phyloP scores from a whole-genome alignment of 2,329 filamentous ascomycete species.

The Cryphonectria nitschkei region DNA sequence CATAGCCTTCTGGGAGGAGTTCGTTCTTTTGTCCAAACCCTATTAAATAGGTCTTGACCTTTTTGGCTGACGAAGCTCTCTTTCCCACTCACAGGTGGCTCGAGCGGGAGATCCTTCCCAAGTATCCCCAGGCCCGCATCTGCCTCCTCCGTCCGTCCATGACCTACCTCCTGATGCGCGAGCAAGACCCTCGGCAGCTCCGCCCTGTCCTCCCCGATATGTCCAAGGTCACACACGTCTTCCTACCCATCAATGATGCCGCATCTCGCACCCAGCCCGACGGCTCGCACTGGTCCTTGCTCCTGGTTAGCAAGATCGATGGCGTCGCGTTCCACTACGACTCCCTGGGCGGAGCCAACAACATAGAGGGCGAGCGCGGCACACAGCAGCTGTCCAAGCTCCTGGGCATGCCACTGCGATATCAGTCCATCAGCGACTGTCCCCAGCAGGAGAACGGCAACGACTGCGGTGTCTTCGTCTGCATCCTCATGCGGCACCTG shows the following conservation, averaged over 20 bases:
- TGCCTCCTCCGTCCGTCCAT: constrained; percentile 90
- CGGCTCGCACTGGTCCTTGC: constrained; percentile 91
- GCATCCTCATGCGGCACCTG: constrained; percentile 92
- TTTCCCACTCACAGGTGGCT: constrained; percentile 62
- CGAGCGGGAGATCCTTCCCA: constrained; percentile 82
- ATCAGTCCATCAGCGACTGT: constrained; percentile 80
- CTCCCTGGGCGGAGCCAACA: constrained; percentile 77
- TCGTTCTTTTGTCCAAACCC: constrained; percentile 39
- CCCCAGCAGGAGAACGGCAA: constrained; percentile 91
- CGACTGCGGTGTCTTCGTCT: constrained; percentile 96
- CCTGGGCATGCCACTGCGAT: constrained; percentile 69
- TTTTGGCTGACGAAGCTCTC: constrained; percentile 10
- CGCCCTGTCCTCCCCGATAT: constrained; percentile 80
- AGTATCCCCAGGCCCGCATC: constrained; percentile 83
- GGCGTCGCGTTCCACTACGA: constrained; percentile 97
- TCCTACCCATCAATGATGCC: constrained; percentile 93
- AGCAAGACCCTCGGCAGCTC: constrained; percentile 57
- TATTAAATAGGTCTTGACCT: constrained; percentile 23
- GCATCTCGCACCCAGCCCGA: constrained; percentile 77
- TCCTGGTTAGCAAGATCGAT: constrained; percentile 87
- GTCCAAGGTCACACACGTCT: constrained; percentile 81
- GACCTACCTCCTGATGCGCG: constrained; percentile 88
- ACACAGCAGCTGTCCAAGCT: constrained; percentile 71
- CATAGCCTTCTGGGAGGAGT: constrained; percentile 98
- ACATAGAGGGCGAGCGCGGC: constrained; percentile 70